phyloP scores from a whole-genome alignment of 2,329 filamentous ascomycete species.

The Trichoderma pleuroti region DNA sequence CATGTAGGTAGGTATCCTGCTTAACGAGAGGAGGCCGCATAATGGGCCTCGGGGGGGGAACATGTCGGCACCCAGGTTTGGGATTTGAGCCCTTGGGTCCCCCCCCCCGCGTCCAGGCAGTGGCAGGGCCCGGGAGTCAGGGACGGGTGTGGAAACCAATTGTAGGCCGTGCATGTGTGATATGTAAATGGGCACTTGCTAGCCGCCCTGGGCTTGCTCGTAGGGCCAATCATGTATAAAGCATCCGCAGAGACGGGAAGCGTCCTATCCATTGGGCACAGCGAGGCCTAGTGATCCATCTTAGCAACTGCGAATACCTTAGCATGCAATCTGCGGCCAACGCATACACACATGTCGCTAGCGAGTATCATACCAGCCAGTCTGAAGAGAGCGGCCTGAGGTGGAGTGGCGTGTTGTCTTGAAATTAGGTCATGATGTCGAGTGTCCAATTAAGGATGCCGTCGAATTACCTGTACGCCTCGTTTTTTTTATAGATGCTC shows the following conservation, averaged over 20 bases:
- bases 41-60: constrained; percentile 15
- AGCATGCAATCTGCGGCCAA: constrained; percentile 1
- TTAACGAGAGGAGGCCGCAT: constrained; percentile 17
- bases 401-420: neutral
- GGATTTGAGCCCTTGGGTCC: constrained; percentile 14
- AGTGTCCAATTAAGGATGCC: neutral
- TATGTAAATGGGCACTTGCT: constrained; percentile 12
- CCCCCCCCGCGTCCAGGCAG: constrained; percentile 9
- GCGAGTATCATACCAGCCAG: neutral
- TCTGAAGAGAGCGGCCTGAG: neutral
- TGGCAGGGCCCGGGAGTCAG: constrained; percentile 18
- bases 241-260: neutral
- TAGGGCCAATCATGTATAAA: constrained; percentile 8
- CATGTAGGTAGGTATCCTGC: constrained; percentile 7
- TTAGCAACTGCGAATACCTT: neutral
- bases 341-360: constrained; percentile 4
- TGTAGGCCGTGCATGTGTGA: constrained; percentile 18
- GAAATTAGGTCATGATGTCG: neutral
- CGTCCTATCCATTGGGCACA: neutral
- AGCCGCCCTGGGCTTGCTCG: constrained; percentile 7
- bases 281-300: neutral
- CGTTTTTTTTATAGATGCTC: neutral
- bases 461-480: neutral
- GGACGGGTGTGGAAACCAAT: constrained; percentile 18
- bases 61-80: constrained; percentile 15